These are phyloP conservation scores for Gaeumannomyces sp. DNA, from an alignment of 2,329 filamentous ascomycete genomes.

Conservation along the genomic window DNA sequence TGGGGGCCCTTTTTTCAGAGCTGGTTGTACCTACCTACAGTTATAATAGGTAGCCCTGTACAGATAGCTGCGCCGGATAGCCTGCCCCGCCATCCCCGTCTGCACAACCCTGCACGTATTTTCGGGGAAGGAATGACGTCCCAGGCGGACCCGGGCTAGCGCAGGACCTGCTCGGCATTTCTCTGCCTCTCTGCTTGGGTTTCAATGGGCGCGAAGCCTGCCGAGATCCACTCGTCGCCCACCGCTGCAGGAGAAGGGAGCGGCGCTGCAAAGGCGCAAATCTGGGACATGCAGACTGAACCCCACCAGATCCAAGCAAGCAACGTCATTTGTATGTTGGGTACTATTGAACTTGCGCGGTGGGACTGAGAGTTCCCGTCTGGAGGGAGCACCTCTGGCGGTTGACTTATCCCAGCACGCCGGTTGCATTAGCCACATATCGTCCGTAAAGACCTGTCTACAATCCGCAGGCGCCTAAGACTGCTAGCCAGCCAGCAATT, in stretches of 20 bases:
- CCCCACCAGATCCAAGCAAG: not conserved
- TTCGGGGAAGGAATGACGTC: not conserved
- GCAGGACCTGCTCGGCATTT: not conserved
- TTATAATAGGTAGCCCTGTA: too few species aligned
- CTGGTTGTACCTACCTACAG: too few species aligned
- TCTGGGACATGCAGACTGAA: not conserved
- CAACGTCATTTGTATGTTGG: not conserved
- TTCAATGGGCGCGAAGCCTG: not conserved
- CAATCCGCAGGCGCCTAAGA: too few species aligned
- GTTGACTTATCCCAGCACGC: not conserved
- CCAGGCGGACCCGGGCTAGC: not conserved
- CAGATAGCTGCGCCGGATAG: not conserved
- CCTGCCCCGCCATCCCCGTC: not conserved
- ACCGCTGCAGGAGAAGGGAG: not conserved
- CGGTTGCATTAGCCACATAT: too few species aligned
- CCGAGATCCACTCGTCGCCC: not conserved
- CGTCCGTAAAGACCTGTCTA: too few species aligned
- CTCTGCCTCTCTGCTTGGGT: not conserved
- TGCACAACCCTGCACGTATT: not conserved
- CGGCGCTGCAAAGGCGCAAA: too few species aligned
- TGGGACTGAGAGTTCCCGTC: too few species aligned
- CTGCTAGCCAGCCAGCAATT: not conserved
- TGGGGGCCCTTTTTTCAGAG: too few species aligned
- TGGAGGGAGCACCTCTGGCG: too few species aligned
- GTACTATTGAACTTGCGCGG: too few species aligned